Conservation (phyloP, 1,284 basidiomycete genomes). For the Garcileccinum viscosum region DNA sequence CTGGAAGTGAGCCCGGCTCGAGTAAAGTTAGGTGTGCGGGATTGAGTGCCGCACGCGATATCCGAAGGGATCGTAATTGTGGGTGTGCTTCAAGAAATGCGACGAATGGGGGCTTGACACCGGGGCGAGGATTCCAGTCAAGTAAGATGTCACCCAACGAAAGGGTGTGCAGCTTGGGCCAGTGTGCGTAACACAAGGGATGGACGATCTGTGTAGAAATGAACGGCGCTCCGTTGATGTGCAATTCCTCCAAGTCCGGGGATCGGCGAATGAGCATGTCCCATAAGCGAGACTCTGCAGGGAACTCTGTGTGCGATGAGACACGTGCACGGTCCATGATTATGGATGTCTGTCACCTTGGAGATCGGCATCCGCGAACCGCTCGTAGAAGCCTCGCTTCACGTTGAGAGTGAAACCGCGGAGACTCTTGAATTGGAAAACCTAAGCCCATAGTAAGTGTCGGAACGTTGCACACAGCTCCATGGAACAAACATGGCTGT, state of each 20-base stretch:
- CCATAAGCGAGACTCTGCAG: conserved; percentile 53
- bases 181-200: conserved; percentile 54
- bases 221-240: conserved; percentile 60
- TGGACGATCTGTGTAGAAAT: conserved; percentile 48
- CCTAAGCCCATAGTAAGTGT: conserved; percentile 43
- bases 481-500: conserved; percentile 61
- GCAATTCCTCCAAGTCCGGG: conserved; percentile 66
- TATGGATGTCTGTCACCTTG: conserved; percentile 50
- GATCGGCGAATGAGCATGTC: conserved; percentile 69
- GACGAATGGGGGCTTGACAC: conserved; percentile 60
- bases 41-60: conserved; percentile 62
- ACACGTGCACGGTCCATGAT: neutral
- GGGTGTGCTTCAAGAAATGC: conserved; percentile 71
- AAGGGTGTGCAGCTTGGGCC: conserved; percentile 65
- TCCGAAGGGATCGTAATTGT: conserved; percentile 55
- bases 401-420: conserved; percentile 63
- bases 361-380: conserved; percentile 57
- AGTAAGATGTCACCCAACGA: conserved; percentile 67
- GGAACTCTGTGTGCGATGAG: conserved; percentile 26
- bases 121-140: conserved; percentile 49
- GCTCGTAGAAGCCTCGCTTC: conserved; percentile 65
- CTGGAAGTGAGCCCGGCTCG: conserved; percentile 50
- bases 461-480: neutral
- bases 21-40: conserved; percentile 58
- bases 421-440: conserved; percentile 70